Evolutionary conservation across 371 early-diverging fungal genomes (phyloP), one percentile per base, ranked within the genome.

Genomic region (Apophysomyces ossiformis): DNA sequence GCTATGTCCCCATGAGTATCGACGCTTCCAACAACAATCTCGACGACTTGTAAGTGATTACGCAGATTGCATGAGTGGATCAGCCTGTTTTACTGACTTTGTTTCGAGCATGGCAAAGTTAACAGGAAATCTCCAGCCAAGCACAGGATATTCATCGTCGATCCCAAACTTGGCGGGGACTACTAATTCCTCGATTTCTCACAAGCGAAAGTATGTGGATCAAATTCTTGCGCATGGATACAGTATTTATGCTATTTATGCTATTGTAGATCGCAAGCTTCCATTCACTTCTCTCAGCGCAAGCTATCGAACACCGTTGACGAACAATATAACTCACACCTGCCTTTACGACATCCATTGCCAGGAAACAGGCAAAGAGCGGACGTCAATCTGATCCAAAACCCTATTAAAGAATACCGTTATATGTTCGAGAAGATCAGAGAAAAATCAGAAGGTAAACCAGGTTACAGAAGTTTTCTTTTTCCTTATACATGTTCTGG

Each of bases 391-490:
- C 50, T 81, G n/a, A 63, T 84, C 0, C 80, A 81, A 16, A 79
- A 80, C 57, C 80, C 85, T 37, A 81, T 87, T 9, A 69, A 78
- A 38, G 87, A 85, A 8, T 95, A 91, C 72, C 89, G 93, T 5
- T 95, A 94, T 78, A 94, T 96, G 96, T 93, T 90, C 78, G 95
- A 95, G 70, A 91, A 91, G 65, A 74, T 91, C 37, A 82, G 77
- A 0, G 89, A 91, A 37, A 90, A 86, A 62, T 88, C 90, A 0
- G 91, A 92, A 60, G 78, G 85, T 84, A 74, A 13, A 50, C 64
- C 1, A 9, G 8, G 37, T 6, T 18, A 16, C 61, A 44, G 50
- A 35, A 58, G 1, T 26, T 26, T 54, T 44, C 38, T 56, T 41
- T 8, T 45, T 4, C 45, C 56, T 58, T 54, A 39, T 41, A 8